Evolutionary conservation across 2,329 filamentous ascomycete genomes (phyloP).

Genomic region (Gaeumannomyces tritici): DNA sequence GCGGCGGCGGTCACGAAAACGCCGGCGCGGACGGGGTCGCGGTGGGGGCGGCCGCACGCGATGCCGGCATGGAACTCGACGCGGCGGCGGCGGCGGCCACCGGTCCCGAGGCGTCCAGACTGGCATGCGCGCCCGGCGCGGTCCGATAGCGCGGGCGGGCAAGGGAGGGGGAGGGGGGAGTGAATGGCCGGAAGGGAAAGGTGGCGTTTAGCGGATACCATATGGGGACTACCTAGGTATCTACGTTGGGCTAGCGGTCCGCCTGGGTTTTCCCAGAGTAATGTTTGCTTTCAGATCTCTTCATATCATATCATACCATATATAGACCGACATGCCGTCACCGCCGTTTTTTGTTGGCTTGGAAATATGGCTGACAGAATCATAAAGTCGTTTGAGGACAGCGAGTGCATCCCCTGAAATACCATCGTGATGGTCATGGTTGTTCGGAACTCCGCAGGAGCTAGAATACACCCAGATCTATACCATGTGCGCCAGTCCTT

Average conservation of each 20-base stretch:
- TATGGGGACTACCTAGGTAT: too few relatives aligned
- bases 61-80: background rate
- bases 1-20: constrained; percentile 6
- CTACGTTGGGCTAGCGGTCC: too few relatives aligned
- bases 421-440: background rate
- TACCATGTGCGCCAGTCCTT: background rate
- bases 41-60: background rate
- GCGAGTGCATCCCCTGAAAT: background rate
- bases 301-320: background rate
- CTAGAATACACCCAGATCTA: background rate
- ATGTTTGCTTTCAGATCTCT: background rate
- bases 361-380: background rate
- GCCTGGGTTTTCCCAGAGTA: too few relatives aligned
- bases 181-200: too few relatives aligned
- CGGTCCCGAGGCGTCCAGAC: background rate
- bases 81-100: too few relatives aligned
- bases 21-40: background rate
- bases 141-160: background rate
- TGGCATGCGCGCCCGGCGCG: too few relatives aligned
- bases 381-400: background rate
- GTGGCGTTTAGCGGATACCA: too few relatives aligned
- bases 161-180: too few relatives aligned
- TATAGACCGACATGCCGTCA: background rate
- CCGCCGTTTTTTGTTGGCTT: background rate
- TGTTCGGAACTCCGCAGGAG: background rate